phyloP scores from a whole-genome alignment of 495 filamentous ascomycete genomes.

The Penicillium daleae region DNA sequence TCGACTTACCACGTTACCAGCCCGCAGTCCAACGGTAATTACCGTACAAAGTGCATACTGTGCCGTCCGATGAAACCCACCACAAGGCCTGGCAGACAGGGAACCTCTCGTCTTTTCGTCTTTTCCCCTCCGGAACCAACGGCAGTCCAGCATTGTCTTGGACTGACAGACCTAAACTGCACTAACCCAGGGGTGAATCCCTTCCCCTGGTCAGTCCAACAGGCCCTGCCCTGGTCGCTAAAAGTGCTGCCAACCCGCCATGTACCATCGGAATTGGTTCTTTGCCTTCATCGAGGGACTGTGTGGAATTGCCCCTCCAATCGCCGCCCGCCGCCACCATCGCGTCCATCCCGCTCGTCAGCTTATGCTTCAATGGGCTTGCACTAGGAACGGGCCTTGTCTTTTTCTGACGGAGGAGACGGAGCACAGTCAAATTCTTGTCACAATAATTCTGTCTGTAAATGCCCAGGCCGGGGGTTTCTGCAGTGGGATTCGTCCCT shows the following conservation, averaged over 20 bases:
- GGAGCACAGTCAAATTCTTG: background rate
- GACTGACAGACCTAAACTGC: background rate
- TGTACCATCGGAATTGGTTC: constrained; percentile 7
- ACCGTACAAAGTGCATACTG: background rate
- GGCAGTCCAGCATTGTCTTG: background rate
- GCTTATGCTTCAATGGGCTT: constrained; percentile 8
- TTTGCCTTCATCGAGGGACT: background rate
- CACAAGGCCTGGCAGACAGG: too few relatives aligned
- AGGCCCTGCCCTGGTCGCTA: background rate
- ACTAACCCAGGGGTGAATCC: background rate
- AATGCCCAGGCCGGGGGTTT: background rate
- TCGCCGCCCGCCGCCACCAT: constrained; percentile 5
- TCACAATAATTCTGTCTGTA: background rate
- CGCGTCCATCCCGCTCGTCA: constrained; percentile 6
- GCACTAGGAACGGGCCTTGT: constrained; percentile 8
- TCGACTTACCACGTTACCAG: background rate
- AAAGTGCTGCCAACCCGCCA: constrained; percentile 6
- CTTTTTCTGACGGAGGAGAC: background rate
- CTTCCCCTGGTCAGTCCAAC: background rate
- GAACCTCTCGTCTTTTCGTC: too few relatives aligned
- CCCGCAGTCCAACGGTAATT: background rate
- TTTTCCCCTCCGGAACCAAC: background rate
- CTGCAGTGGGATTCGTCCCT: constrained; percentile 5
- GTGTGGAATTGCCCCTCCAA: constrained; percentile 9
- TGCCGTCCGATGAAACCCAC: background rate